phyloP scores from a whole-genome alignment of 177 flowering plant species.

The Vitis hybrid region DNA sequence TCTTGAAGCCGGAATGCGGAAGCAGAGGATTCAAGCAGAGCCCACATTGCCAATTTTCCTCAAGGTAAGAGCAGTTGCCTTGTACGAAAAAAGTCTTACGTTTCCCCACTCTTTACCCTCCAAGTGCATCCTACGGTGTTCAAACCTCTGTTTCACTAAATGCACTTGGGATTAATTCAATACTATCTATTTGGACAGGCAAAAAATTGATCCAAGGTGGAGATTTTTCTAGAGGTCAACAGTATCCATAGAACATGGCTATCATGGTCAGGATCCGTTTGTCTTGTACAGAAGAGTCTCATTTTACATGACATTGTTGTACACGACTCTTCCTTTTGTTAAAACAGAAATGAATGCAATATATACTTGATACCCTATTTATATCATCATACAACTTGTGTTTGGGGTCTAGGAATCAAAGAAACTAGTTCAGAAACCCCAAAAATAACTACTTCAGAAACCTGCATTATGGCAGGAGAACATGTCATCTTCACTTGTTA shows the following conservation, averaged over 20 bases:
- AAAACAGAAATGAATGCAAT: background rate
- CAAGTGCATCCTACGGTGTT: conserved; percentile 4
- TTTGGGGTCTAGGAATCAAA: background rate
- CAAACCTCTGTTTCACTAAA: conserved; percentile 13
- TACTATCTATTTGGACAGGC: conserved; percentile 49
- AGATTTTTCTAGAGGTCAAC: conserved; percentile 32
- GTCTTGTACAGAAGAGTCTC: conserved; percentile 51
- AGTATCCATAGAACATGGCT: conserved; percentile 35
- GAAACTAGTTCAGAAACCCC: background rate
- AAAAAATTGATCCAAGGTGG: conserved; percentile 16
- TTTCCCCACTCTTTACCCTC: background rate
- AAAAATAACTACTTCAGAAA: background rate
- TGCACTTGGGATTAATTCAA: conserved; percentile 17
- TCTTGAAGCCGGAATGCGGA: conserved; percentile 54
- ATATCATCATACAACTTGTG: too few relatives aligned
- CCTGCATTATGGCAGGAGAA: background rate
- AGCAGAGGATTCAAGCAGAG: conserved; percentile 56
- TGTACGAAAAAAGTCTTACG: background rate
- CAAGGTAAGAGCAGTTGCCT: conserved; percentile 53
- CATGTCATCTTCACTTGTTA: background rate
- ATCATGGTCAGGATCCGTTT: conserved; percentile 50
- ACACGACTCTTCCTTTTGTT: conserved; percentile 48
- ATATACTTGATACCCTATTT: background rate
- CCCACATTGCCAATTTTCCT: conserved; percentile 89
- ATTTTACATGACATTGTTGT: conserved; percentile 37